Conservation (phyloP, 108 stramenopile genomes). For the Cylindrotheca fusiformis region DNA sequence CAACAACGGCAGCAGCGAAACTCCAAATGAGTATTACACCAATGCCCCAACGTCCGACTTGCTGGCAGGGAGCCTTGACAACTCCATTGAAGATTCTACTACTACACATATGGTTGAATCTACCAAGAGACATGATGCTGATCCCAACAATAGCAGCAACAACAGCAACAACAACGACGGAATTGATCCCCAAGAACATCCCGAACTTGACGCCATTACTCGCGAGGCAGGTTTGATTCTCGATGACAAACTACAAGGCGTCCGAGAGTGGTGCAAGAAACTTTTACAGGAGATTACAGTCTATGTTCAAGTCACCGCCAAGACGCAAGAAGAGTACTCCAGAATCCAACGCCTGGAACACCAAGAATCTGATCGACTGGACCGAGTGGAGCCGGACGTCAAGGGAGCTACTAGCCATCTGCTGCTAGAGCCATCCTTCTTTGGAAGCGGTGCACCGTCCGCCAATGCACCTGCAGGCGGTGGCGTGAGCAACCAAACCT, state of each 20-base stretch:
- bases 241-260: constrained; percentile 6
- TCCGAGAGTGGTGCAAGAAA: constrained; percentile 29
- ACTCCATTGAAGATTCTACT: too few relatives aligned
- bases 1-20: background rate
- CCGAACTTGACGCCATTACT: constrained; percentile 6
- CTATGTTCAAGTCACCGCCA: constrained; percentile 17
- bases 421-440: constrained; percentile 2
- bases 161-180: background rate
- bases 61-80: too few relatives aligned
- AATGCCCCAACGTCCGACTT: too few relatives aligned
- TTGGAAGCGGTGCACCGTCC: constrained; percentile 1
- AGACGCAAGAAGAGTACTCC: constrained; percentile 34
- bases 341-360: constrained; percentile 34
- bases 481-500: too few relatives aligned
- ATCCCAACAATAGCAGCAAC: background rate
- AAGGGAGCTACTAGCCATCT: constrained; percentile 21
- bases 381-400: constrained; percentile 58
- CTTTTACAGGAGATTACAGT: constrained; percentile 43
- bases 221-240: constrained; percentile 9
- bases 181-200: too few relatives aligned
- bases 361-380: constrained; percentile 43
- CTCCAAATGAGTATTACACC: too few relatives aligned
- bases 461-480: too few relatives aligned
- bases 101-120: background rate
- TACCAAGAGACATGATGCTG: background rate